phyloP scores from a whole-genome alignment of 1,284 basidiomycete genomes.

The Hortiboletus rubellus region DNA sequence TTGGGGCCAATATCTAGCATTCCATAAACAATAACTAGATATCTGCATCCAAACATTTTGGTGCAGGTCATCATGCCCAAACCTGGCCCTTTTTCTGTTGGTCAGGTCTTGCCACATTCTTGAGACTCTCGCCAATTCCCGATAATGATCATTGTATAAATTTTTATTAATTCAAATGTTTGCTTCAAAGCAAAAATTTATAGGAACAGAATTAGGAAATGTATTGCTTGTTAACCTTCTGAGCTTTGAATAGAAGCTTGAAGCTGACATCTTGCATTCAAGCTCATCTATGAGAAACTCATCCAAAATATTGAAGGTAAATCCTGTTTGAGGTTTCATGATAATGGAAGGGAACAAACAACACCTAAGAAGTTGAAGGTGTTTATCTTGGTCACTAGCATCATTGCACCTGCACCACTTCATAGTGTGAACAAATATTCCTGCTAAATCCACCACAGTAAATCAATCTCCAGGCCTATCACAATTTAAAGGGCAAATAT shows the following conservation, averaged over 20 bases:
- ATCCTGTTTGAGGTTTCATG: conserved; percentile 25
- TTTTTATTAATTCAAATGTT: not conserved
- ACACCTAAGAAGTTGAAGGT: conserved; percentile 12
- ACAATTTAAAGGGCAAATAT: conserved; percentile 1
- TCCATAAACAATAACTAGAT: too few species aligned
- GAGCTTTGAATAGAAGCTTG: conserved; percentile 30
- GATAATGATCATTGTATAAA: conserved; percentile 7
- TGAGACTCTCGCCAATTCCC: conserved; percentile 10
- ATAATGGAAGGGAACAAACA: conserved; percentile 29
- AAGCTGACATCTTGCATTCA: conserved; percentile 31
- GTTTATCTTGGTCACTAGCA: not conserved
- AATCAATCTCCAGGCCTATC: not conserved
- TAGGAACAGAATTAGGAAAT: conserved; percentile 24
- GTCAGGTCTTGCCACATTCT: conserved; percentile 9
- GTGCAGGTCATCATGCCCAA: too few species aligned
- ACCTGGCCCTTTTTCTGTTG: conserved; percentile 5
- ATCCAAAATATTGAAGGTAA: conserved; percentile 32
- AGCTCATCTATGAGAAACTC: conserved; percentile 29
- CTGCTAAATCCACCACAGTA: conserved; percentile 6
- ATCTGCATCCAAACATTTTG: too few species aligned
- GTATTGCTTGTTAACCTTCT: conserved; percentile 23
- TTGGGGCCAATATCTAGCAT: too few species aligned
- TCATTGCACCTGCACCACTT: conserved; percentile 13
- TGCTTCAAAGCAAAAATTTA: not conserved
- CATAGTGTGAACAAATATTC: conserved; percentile 9